A percentile compares a stretch with the other conserved stretches of the same genome.
Conservation (phyloP, 228 moss, liverwort and hornwort species). For the Sphagnum fallax region DNA sequence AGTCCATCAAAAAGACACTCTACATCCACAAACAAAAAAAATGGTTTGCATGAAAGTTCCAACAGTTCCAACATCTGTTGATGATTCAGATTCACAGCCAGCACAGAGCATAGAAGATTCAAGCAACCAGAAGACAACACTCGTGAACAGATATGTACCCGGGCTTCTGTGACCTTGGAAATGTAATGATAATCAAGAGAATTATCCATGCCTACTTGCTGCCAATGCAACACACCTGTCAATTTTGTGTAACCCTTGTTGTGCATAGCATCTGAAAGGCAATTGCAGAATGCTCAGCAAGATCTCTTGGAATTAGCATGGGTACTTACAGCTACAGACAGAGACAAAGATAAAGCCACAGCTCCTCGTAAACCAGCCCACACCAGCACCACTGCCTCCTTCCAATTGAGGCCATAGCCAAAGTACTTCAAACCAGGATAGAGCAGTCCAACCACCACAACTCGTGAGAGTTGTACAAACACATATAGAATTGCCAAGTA, state of each 20-base stretch:
- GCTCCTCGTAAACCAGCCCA: slow-evolving; percentile 98
- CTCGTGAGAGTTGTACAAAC: slow-evolving; percentile 84
- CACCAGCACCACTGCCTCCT: slow-evolving; percentile 64
- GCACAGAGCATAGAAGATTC: too few species aligned
- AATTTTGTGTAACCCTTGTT: too few species aligned
- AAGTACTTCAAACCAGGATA: slow-evolving; percentile 87
- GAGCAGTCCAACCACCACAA: slow-evolving; percentile 47
- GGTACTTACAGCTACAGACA: slow-evolving; percentile 77
- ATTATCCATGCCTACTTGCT: slow-evolving; percentile 46
- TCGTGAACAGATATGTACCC: slow-evolving; percentile 30
- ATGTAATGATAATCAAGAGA: slow-evolving; percentile 31
- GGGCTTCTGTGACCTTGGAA: slow-evolving; percentile 49
- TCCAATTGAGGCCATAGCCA: slow-evolving; percentile 92
- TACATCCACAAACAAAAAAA: too few species aligned
- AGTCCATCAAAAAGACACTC: too few species aligned
- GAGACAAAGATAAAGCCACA: slow-evolving; percentile 84
- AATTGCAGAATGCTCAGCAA: too few species aligned
- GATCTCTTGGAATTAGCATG: too few species aligned
- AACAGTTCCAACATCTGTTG: too few species aligned
- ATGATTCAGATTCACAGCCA: too few species aligned
- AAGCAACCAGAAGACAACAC: too few species aligned
- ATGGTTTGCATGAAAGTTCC: too few species aligned
- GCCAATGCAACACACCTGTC: slow-evolving; percentile 3
- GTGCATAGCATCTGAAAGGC: too few species aligned
- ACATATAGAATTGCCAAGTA: slow-evolving; percentile 76